These are phyloP conservation scores for Zygosaccharomyces sapae DNA, from an alignment of 1,139 yeast genomes.

Conservation along the genomic window DNA sequence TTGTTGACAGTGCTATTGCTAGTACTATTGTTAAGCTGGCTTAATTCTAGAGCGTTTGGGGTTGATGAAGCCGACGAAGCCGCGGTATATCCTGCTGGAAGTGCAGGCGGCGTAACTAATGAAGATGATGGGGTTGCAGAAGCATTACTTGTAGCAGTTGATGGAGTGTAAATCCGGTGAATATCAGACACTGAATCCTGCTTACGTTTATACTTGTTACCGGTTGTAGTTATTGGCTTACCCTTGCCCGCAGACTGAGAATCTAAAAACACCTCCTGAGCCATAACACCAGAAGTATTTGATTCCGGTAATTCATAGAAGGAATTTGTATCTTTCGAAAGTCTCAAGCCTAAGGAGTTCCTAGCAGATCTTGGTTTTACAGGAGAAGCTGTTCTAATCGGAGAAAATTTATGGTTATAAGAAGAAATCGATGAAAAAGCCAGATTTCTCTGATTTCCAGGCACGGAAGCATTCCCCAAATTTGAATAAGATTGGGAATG, in stretches of 20 bases:
- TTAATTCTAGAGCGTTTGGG: slow-evolving; percentile 21
- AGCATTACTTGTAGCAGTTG: slow-evolving; percentile 12
- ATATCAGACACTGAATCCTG: slow-evolving; percentile 29
- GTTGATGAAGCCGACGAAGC: slow-evolving; percentile 29
- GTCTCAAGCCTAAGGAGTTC: slow-evolving; percentile 24
- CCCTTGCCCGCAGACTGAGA: slow-evolving; percentile 1
- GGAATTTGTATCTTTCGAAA: slow-evolving; percentile 26
- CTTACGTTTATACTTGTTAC: slow-evolving; percentile 12
- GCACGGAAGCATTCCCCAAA: slow-evolving; percentile 1
- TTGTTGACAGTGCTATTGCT: slow-evolving; percentile 12
- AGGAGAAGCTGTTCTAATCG: slow-evolving; percentile 32
- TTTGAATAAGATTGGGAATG: slow-evolving; percentile 10
- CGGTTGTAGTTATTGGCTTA: not conserved
- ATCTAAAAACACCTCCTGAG: slow-evolving; percentile 2
- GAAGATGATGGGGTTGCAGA: slow-evolving; percentile 19
- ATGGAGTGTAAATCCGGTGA: slow-evolving; percentile 16
- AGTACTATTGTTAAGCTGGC: slow-evolving; percentile 9
- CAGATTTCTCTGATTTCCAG: slow-evolving; percentile 16
- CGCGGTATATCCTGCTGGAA: slow-evolving; percentile 20
- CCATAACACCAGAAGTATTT: slow-evolving; percentile 1
- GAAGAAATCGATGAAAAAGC: slow-evolving; percentile 30
- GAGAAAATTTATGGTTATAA: slow-evolving; percentile 28
- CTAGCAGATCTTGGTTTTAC: slow-evolving; percentile 32
- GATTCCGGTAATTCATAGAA: slow-evolving; percentile 10
- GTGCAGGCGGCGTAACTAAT: slow-evolving; percentile 25